Evolutionary conservation across 2,329 filamentous ascomycete species (phyloP), one percentile per base, ranked within the genome.

Genomic region (Stemphylium vesicarium): DNA sequence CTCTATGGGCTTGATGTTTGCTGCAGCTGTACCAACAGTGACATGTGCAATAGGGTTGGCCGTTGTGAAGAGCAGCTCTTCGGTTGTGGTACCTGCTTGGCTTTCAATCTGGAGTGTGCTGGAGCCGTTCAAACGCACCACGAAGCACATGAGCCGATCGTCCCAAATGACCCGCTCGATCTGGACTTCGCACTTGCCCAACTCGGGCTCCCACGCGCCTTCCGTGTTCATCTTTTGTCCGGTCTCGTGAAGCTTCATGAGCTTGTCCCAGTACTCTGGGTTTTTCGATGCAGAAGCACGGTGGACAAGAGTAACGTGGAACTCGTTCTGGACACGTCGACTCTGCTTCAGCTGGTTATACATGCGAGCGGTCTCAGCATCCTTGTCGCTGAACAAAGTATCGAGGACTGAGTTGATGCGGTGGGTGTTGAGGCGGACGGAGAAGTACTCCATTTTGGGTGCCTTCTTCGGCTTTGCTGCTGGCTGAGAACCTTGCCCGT

Each of bases 241-340:
- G 2, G 61, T 43, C 36, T 48, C 70, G 64, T 90, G 85, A 1
- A 90, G 76, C n/a, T 82, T 78, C 4, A 72, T 74, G 64, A 97
- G 94, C 50, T 82, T 84, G 49, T 88, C 78, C 95, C 95, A 99
- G 49, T 94, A 80, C 8, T 88, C 84, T 0, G 87, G 83, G 60
- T 88, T 76, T 26, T 88, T 77, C 36, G 81, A 80, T 9, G 85
- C 79, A 2, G 79, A 80, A 10, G 88, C 86, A 41, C 88, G 88
- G 75, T 99, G 95, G 74, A 97, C 92, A 35, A 99, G 84, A 0
- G 95, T 99, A 53, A 99, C 91, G 73, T 99, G 95, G 74, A 98
- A 99, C 36, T 87, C 83, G n/a, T 83, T 72, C 75, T 98, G 94
- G 5, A 98, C 78, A 50, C 95, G 90, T 16, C 88, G 84, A 2